Evolutionary conservation across 257 asterid species (phyloP), one percentile per base, ranked within the genome.

Genomic region (Nicotiana tomentosiformis): DNA sequence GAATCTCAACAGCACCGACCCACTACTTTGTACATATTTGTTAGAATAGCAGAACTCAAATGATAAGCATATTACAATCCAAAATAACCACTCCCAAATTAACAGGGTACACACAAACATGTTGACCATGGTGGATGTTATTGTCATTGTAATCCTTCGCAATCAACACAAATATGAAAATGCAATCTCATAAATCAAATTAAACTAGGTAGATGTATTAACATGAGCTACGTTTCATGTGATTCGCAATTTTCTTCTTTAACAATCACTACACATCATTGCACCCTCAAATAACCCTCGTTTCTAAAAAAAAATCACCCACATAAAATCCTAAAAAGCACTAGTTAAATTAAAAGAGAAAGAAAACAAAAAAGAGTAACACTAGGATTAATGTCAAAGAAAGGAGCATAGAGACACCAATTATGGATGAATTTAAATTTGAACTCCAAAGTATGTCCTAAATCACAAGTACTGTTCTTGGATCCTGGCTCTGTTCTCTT

Each of bases 381-480:
- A 32, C 78, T 56, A 15, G 7, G 64, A 49, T 49, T 51, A 43
- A 74, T 74, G 62, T 7, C 39, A 74, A 74, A 29, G 51, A 49
- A 4, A 74, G 43, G 39, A 15, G 26, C 62, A 49, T 10, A 49
- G 10, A 26, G 43, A 49, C 16, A 49, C 62, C 20, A 46, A 74
- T 15, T 49, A 26, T 49, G 62, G 43, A 49, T 49, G 62, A 74
- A 74, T 26, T 26, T 72, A 49, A 43, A 4, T 57, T 70, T 43
- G 15, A 72, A 72, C 62, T 49, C 26, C 43, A 74, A 23, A 49
- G 12, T 51, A 49, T 74, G 80, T 74, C 80, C 43, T 74, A 74
- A 49, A 74, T 94, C 91, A 96, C 86, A 96, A 86, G 90, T 94
- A 96, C 77, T 94, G 99, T 80, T 90, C 92, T 85, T 96, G 99